Conservation (phyloP, 805 yeast species). For the Sugiyamaella americana region DNA sequence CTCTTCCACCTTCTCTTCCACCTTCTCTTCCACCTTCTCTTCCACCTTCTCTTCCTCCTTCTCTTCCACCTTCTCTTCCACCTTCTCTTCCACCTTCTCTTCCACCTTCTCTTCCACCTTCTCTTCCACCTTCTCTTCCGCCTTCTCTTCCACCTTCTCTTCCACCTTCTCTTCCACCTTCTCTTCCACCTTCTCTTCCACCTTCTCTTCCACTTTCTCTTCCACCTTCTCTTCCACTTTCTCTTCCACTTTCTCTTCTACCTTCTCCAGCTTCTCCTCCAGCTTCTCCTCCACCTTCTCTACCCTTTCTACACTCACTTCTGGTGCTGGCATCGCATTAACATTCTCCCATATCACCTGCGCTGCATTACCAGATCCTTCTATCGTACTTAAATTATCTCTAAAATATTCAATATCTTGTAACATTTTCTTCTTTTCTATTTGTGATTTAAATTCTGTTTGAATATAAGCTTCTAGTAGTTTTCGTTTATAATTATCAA, state of each 20-base stretch:
- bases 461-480: slow-evolving; percentile 49
- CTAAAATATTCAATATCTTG: slow-evolving; percentile 59
- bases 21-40: slow-evolving; percentile 3
- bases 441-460: slow-evolving; percentile 27
- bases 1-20: slow-evolving; percentile 1
- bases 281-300: neutral
- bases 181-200: neutral
- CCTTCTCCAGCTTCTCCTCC: neutral
- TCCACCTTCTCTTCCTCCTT: slow-evolving; percentile 5
- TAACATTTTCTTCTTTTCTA: slow-evolving; percentile 41
- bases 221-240: neutral
- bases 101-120: slow-evolving; percentile 1
- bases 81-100: slow-evolving; percentile 7
- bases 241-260: neutral
- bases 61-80: neutral
- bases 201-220: neutral
- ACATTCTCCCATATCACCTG: slow-evolving; percentile 20
- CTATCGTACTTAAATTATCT: slow-evolving; percentile 51
- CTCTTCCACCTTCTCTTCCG: neutral
- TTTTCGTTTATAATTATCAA: slow-evolving; percentile 50
- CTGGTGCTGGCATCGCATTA: slow-evolving; percentile 18
- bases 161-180: neutral
- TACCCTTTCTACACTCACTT: neutral
- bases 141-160: neutral
- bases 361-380: slow-evolving; percentile 26